phyloP scores from a whole-genome alignment of 495 filamentous ascomycete genomes.

The Gamarada debralockiae region DNA sequence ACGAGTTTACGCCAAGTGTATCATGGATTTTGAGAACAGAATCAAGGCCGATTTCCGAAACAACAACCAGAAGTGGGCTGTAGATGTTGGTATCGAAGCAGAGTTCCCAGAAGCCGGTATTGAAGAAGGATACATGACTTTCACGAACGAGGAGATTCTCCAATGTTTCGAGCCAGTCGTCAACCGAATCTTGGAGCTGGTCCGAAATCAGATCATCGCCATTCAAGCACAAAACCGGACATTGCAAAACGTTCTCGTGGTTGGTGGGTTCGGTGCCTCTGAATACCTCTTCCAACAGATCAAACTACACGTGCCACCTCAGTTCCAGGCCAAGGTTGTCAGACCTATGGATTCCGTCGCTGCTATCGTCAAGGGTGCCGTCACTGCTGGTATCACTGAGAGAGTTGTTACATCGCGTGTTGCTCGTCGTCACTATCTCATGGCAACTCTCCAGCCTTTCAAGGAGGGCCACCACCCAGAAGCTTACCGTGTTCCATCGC shows the following conservation, averaged over 20 bases:
- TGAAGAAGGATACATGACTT: slow-evolving; percentile 79
- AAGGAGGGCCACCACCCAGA: slow-evolving; percentile 98
- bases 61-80: slow-evolving; percentile 75
- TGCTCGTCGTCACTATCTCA: slow-evolving; percentile 96
- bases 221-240: slow-evolving; percentile 72
- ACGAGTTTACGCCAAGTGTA: slow-evolving; percentile 73
- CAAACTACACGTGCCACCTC: slow-evolving; percentile 75
- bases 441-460: slow-evolving; percentile 98
- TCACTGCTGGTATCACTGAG: slow-evolving; percentile 91
- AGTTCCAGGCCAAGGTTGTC: slow-evolving; percentile 75
- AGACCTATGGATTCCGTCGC: slow-evolving; percentile 75
- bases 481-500: slow-evolving; percentile 91
- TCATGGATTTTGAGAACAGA: slow-evolving; percentile 77
- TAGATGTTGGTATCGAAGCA: slow-evolving; percentile 73
- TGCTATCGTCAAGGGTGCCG: slow-evolving; percentile 73
- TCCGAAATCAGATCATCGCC: slow-evolving; percentile 73
- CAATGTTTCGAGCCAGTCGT: slow-evolving; percentile 74
- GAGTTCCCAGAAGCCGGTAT: slow-evolving; percentile 75
- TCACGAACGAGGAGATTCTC: slow-evolving; percentile 74
- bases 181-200: slow-evolving; percentile 69
- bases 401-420: slow-evolving; percentile 95
- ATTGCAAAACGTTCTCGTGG: slow-evolving; percentile 69
- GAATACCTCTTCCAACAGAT: slow-evolving; percentile 81
- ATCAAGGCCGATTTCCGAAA: slow-evolving; percentile 81
- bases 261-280: slow-evolving; percentile 71